These are phyloP conservation scores for Triangularia setosa DNA, from an alignment of 2,329 filamentous ascomycete genomes.

Conservation along the genomic window DNA sequence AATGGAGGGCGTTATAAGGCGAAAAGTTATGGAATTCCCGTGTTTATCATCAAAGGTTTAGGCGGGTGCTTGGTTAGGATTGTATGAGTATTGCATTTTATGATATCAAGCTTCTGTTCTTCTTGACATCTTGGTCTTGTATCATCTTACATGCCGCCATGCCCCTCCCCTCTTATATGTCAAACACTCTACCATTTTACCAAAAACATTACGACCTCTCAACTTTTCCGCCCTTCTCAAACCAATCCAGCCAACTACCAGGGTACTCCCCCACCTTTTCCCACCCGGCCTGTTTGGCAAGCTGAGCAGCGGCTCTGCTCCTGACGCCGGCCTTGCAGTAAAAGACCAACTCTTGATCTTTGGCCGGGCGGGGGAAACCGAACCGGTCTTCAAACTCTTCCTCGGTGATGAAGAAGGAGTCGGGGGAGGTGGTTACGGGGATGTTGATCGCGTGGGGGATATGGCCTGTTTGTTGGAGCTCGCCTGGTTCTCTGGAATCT, in stretches of 20 bases:
- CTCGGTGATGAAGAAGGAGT: slow-evolving; percentile 69
- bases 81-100: background rate
- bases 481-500: slow-evolving; percentile 71
- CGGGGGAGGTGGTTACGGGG: slow-evolving; percentile 70
- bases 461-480: slow-evolving; percentile 59
- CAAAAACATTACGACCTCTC: slow-evolving; percentile 41
- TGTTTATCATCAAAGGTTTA: background rate
- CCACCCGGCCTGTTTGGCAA: slow-evolving; percentile 78
- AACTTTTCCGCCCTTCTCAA: slow-evolving; percentile 61
- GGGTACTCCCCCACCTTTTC: slow-evolving; percentile 65
- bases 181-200: too few relatives aligned
- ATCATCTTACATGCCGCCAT: background rate
- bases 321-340: slow-evolving; percentile 93
- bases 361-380: slow-evolving; percentile 65
- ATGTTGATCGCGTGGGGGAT: slow-evolving; percentile 84
- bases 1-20: background rate
- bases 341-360: slow-evolving; percentile 64
- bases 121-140: background rate
- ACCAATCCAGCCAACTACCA: slow-evolving; percentile 83
- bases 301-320: slow-evolving; percentile 68
- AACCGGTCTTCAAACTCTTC: slow-evolving; percentile 82
- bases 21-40: background rate
- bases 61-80: background rate
- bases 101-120: background rate
- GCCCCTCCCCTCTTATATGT: background rate